Conservation (phyloP, 2,329 filamentous ascomycete species). For the Tolypocladium cylindrosporum region DNA sequence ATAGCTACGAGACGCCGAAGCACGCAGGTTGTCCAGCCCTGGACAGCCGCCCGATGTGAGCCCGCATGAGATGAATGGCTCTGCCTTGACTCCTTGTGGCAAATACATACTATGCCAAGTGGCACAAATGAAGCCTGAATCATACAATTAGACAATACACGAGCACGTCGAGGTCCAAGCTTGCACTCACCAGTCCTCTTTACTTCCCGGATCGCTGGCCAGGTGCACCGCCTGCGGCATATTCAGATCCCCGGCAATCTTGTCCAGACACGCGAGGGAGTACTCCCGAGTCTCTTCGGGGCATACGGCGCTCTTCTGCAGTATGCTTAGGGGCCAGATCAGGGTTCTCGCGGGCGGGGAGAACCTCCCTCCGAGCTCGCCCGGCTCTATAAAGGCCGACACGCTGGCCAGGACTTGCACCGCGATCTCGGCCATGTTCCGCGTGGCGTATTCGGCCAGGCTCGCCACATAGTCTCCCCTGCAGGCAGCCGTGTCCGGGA, state of each 20-base stretch:
- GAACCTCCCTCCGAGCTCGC: constrained; percentile 6
- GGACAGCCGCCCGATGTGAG: too few species aligned
- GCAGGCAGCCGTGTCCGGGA: neutral
- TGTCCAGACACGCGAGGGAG: constrained; percentile 9
- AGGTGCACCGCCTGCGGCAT: constrained; percentile 9
- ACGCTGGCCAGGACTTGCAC: constrained; percentile 11
- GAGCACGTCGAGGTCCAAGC: too few species aligned
- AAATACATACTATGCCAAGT: too few species aligned
- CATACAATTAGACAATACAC: too few species aligned
- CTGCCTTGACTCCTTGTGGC: too few species aligned
- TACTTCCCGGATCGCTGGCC: neutral
- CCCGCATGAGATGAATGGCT: too few species aligned
- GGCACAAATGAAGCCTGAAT: too few species aligned
- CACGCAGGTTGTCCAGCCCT: too few species aligned
- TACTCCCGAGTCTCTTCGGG: constrained; percentile 4
- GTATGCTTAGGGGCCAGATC: constrained; percentile 13
- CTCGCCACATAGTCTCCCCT: neutral
- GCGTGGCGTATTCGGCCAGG: constrained; percentile 2
- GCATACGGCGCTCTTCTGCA: constrained; percentile 6
- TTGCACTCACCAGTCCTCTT: constrained; percentile 10
- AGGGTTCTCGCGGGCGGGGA: constrained; percentile 11
- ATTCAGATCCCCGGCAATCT: constrained; percentile 10
- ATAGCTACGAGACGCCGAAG: too few species aligned
- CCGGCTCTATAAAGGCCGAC: constrained; percentile 7
- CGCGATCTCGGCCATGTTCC: constrained; percentile 9